Evolutionary conservation across 805 yeast species (phyloP), one percentile per base, ranked within the genome.

Genomic region (Yarrowia osloensis): DNA sequence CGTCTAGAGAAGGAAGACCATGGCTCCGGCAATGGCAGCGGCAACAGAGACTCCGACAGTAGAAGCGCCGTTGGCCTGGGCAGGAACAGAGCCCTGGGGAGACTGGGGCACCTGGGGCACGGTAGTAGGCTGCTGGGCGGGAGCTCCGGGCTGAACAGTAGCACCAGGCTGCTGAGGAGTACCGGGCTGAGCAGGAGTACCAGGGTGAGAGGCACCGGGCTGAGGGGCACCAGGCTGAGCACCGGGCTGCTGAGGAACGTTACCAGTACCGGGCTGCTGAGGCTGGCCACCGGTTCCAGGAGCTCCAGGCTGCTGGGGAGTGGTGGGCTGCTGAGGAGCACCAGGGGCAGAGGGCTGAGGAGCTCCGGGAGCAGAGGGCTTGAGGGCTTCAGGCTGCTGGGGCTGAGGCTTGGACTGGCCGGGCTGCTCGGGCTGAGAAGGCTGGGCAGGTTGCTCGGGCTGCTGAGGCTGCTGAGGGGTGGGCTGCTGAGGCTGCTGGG

Each of bases 51-150:
- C 49, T 6, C 49, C 49, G 15, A 40, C 47, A 2, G 49, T 12
- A 13, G 63, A n/a, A 21, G 63, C 63, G 2, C 63, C 63, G 63
- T 57, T 57, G 28, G 63, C 63, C 49, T 57, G 63, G 39, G 55
- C 55, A 19, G 55, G 55, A 29, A 21, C 22, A 19, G 55, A 29
- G 26, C 55, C 55, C 55, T 49, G 24, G n/a, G 55, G 55, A 19
- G 39, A n/a, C 55, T 49, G 55, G 35, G 55, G 54, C 35, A n/a
- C 24, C 54, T 47, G 54, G 24, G 54, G 55, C 9, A 49, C 55
- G 6, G 55, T n/a, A 19, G 55, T 29, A 8, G 55, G 55, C 39
- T 49, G 54, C 54, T 29, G 49, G 17, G 9, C 49, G 49, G 49
- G 46, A 11, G 44, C 2, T 3, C 17, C 24, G 2, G 47, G 47